Base-by-base conservation (phyloP, 2,329 filamentous ascomycete genomes). In the Xylaria sp. region DNA sequence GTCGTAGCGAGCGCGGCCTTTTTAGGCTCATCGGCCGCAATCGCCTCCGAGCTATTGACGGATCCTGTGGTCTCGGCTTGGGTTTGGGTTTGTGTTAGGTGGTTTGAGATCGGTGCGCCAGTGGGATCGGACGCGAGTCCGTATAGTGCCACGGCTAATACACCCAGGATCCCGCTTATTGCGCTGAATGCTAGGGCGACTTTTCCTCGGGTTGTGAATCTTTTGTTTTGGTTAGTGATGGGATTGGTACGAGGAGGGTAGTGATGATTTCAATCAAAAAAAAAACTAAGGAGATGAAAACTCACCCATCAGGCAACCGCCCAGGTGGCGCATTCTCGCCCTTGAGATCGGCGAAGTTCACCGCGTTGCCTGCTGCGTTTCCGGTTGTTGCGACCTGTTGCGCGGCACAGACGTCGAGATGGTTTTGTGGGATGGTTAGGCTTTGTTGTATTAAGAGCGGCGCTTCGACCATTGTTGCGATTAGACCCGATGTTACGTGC, bases 151-250 rank as follows among this genome's bases (percentile, higher is more conserved):
- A 96, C 89, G 13, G 88, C 86, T 0, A 80, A 84, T 73, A 94
- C 83, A 9, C 93, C 93, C 7, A 93, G 72, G 57, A 94, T 82
- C 2, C 91, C 93, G 18, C 86, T 85, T 3, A 94, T 70, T 70
- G 86, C 87, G 75, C 90, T 93, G 76, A 95, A 93, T 2, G 90
- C 89, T 72, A 96, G 80, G 12, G 93, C 93, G 1, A 93, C 86
- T 50, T 92, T 91, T 8, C 93, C 93, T 41, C 85, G 84, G 0
- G 89, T 78, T 0, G 90, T 93, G 77, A 94, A 94, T 0, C 84
- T 85, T 41, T 28, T 3, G 2, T 56, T 18, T 7, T 25, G 12
- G 52, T 56, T 15, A 56, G 53, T n/a, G 28, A n/a, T 45, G 12
- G 12, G 20, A 41, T 58, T 45, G 45, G 55, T 8, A 39, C 15